phyloP scores from a whole-genome alignment of 2,329 filamentous ascomycete species.

The Cryphonectria nitschkei region DNA sequence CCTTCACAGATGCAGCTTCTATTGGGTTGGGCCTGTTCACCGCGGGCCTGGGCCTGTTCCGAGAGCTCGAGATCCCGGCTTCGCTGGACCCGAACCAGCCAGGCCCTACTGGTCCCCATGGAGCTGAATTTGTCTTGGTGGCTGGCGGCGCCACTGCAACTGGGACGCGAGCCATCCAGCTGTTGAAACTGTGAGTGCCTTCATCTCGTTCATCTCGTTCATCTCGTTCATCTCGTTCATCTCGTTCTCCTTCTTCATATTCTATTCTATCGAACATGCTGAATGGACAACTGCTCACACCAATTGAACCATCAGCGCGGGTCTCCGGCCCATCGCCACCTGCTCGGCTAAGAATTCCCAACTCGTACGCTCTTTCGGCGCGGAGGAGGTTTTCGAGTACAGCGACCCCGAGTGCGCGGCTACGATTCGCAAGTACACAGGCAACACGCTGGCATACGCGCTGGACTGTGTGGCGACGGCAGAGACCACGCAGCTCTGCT shows the following conservation, averaged over 20 bases:
- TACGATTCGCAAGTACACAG: conserved; percentile 42
- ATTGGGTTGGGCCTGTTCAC: conserved; percentile 5
- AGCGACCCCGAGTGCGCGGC: conserved; percentile 23
- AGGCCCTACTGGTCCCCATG: conserved; percentile 11
- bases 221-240: too few species aligned
- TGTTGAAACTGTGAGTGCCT: conserved; percentile 29
- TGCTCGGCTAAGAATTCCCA: conserved; percentile 37
- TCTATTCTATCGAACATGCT: neutral
- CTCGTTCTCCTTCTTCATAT: too few species aligned
- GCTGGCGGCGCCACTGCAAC: neutral
- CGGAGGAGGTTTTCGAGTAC: conserved; percentile 46
- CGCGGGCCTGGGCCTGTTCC: conserved; percentile 32
- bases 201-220: too few species aligned
- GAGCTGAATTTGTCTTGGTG: conserved; percentile 6
- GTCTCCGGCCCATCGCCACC: conserved; percentile 30
- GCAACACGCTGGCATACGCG: conserved; percentile 39
- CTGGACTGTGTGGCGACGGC: conserved; percentile 43
- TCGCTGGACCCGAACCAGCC: conserved; percentile 4
- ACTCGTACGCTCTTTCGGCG: conserved; percentile 43
- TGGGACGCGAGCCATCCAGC: conserved; percentile 12
- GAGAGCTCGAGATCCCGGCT: conserved; percentile 31
- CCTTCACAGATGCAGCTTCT: neutral
- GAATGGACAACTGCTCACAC: neutral
- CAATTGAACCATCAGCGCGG: neutral
- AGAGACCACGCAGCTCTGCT: conserved; percentile 41